Percentiles rank a stretch among this genome's conserved stretches.
These are phyloP conservation scores for Ogataea pilisensis DNA, from an alignment of 805 yeast species.

Conservation along the genomic window DNA sequence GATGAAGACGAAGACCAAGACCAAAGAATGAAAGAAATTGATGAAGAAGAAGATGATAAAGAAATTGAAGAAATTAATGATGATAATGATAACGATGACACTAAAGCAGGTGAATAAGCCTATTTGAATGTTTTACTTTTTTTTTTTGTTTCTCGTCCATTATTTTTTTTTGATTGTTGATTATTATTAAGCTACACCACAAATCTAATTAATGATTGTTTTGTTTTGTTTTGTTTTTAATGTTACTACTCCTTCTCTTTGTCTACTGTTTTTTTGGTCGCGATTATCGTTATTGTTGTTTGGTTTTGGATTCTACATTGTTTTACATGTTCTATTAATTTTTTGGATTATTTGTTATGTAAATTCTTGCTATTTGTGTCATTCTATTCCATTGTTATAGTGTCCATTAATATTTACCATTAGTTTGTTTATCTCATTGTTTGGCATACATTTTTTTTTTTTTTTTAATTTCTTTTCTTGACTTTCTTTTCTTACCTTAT, in stretches of 20 bases:
- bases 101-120: background rate
- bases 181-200: too few species aligned
- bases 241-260: slow-evolving; percentile 1
- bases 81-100: background rate
- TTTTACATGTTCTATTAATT: background rate
- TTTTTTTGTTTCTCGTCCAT: background rate
- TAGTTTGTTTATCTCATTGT: too few species aligned
- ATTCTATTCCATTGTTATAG: too few species aligned
- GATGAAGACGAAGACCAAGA: slow-evolving; percentile 24
- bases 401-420: too few species aligned
- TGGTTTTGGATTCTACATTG: too few species aligned
- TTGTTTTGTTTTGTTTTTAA: background rate
- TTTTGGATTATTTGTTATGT: too few species aligned
- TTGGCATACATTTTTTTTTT: too few species aligned
- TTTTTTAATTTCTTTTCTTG: too few species aligned
- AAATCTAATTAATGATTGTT: background rate
- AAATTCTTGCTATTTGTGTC: too few species aligned
- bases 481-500: too few species aligned
- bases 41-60: slow-evolving; percentile 10
- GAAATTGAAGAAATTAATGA: background rate
- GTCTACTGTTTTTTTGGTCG: slow-evolving; percentile 1
- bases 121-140: background rate
- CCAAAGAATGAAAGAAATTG: slow-evolving; percentile 21
- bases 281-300: slow-evolving; percentile 1
- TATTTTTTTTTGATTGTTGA: background rate